A percentile compares a stretch with the other conserved stretches of the same genome.
phyloP scores from a whole-genome alignment of 164 flowering plant species.

The Akebia trifoliata region DNA sequence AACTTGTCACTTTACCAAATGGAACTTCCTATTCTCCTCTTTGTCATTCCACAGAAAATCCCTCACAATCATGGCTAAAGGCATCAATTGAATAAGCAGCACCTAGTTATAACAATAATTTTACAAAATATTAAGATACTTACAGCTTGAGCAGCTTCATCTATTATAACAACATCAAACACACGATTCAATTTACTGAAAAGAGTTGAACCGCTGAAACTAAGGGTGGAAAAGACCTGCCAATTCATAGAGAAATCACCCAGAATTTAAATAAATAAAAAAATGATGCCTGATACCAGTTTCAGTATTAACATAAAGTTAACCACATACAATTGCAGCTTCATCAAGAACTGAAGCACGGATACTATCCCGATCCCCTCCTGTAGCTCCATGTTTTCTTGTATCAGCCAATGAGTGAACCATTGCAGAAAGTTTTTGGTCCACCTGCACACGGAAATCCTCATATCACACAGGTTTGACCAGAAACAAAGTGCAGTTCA shows the following conservation, averaged over 20 bases:
- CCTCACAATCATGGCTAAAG: no score
- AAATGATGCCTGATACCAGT: not conserved
- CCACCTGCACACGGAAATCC: slow-evolving; percentile 47
- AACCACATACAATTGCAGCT: slow-evolving; percentile 75
- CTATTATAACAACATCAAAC: slow-evolving; percentile 96
- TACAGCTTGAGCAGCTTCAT: slow-evolving; percentile 99
- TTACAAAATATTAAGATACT: slow-evolving; percentile 21
- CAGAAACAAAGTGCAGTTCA: not conserved
- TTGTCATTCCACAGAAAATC: no score
- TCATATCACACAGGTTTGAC: slow-evolving; percentile 4
- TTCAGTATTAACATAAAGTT: slow-evolving; percentile 4
- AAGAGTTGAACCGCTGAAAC: slow-evolving; percentile 84
- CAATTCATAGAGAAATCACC: slow-evolving; percentile 11
- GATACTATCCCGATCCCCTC: slow-evolving; percentile 59
- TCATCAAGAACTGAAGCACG: slow-evolving; percentile 83
- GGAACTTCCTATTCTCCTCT: no score
- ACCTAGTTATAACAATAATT: not conserved
- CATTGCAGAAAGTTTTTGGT: slow-evolving; percentile 59
- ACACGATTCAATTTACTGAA: slow-evolving; percentile 62
- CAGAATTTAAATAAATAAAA: not conserved
- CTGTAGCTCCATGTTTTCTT: slow-evolving; percentile 50
- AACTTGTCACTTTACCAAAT: no score
- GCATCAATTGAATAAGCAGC: no score
- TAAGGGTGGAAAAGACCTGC: slow-evolving; percentile 97
- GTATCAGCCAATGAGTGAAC: slow-evolving; percentile 39